Evolutionary conservation across 306 rosid genomes (phyloP), one percentile per base, ranked within the genome.

Genomic region (Herpetospermum pedunculosum): DNA sequence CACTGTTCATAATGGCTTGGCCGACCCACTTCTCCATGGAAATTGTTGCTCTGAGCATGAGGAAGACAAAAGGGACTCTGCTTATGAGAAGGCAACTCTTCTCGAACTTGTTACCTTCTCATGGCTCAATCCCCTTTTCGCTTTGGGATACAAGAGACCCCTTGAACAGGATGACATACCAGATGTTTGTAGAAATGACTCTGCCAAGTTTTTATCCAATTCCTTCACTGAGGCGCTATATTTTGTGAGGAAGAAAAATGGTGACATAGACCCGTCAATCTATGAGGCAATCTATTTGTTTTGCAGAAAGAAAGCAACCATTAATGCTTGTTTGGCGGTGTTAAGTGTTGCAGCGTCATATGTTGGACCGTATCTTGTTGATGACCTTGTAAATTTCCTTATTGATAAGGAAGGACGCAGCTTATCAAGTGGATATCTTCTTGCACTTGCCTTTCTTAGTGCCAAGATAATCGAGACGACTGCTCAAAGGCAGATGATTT

Each of bases 351-450:
- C 76, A 9, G 90, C 98, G 13, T 92, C 98, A 1, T 92, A 92
- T 73, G 98, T 90, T 65, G 98, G 98, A 44, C 98, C 98, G 0
- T 92, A 90, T 82, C 86, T 92, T 62, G 88, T 92, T 41, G 84
- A 87, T 40, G 96, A 90, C 81, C 87, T 88, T 9, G 98, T 92
- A 73, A 77, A 75, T 40, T 90, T 88, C 79, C 73, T 92, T 0
- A 74, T 76, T 0, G 76, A 88, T 4, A 90, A 88, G 88, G 84
- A 73, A 67, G 26, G 1, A 4, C 77, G 62, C 0, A 87, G 88
- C 37, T 72, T 92, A 64, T 71, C 77, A 78, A 82, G 81, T 2
- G 98, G 98, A 6, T 90, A 85, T 77, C 44, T 88, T 72, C 85
- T 92, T 60, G 87, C 96, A 37, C 77, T 92, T 32, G 89, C 79